Conservation (phyloP, 257 asterid genomes). For the Solanum tacnaense region DNA sequence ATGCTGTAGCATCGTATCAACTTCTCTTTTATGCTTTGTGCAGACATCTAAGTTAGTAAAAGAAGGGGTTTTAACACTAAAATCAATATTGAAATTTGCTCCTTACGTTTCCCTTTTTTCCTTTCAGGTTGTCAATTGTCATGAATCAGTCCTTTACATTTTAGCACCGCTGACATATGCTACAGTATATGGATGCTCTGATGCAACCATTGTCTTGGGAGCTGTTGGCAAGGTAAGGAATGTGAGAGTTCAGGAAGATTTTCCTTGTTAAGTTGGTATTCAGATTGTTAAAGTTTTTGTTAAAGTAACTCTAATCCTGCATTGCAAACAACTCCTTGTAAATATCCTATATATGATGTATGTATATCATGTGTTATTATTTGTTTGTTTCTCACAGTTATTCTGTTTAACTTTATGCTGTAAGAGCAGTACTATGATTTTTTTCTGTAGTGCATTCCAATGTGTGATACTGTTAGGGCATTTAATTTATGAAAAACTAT, state of each 20-base stretch:
- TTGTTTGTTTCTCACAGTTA: background rate
- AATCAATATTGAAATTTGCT: background rate
- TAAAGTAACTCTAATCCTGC: background rate
- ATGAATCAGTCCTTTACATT: slow-evolving; percentile 82
- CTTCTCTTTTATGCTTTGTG: background rate
- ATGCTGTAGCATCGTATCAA: background rate
- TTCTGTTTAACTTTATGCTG: background rate
- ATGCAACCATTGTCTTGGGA: slow-evolving; percentile 85
- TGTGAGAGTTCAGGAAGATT: background rate
- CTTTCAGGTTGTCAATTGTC: slow-evolving; percentile 80
- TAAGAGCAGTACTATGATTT: background rate
- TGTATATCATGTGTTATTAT: background rate
- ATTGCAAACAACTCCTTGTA: background rate
- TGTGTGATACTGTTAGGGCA: background rate
- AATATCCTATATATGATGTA: background rate
- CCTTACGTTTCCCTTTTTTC: background rate
- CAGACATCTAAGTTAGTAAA: background rate
- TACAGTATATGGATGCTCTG: slow-evolving; percentile 90
- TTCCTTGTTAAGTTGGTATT: background rate
- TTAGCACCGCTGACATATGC: slow-evolving; percentile 84
- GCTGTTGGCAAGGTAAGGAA: slow-evolving; percentile 88
- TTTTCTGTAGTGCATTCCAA: background rate
- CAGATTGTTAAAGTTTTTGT: background rate
- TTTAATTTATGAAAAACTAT: background rate
- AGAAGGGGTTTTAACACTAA: background rate